Base-by-base conservation (phyloP, 1,284 basidiomycete genomes). In the Trametes versicolor region DNA sequence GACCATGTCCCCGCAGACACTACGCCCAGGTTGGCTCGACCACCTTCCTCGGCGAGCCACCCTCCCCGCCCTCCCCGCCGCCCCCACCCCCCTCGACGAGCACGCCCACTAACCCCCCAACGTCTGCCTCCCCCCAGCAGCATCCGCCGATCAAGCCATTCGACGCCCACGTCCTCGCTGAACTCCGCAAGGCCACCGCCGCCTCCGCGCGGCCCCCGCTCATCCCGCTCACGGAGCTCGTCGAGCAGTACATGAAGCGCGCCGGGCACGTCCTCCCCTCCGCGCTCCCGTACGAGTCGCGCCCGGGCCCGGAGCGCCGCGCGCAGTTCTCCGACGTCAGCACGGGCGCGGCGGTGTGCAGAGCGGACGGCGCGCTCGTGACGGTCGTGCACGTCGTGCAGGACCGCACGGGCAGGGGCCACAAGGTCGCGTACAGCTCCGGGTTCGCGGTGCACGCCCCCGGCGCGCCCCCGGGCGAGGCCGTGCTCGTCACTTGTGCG, bases 321-420 rank as follows among this genome's bases (percentile, higher is more conserved):
- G 63, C 78, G 60, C 68, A 65, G 49, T 75, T 77, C 60, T 60
- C 70, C 41, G 58, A 58, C 17, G 70, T 51, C 37, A 36, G 36
- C 6, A 5, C 15, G n/a, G 36, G 15, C 47, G 23, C 52, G 34
- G 54, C 36, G 49, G 48, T 51, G 49, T 61, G 58, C 61, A 65
- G 68, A 9, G 76, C 79, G 56, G 78, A 82, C 54, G 81, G 80
- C 34, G 78, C 86, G 0, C 77, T 89, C 13, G 71, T 74, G 23
- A 76, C 90, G 51, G 77, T 93, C n/a, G 89, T 87, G 5, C 90
- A 92, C 68, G 85, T 86, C 49, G 76, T 80, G 21, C 76, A 78
- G 51, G 77, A 80, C n/a, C 71, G 77, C 6, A 76, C 76, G n/a
- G 72, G 76, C 27, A 59, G 47, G 8, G 48, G n/a, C 7, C 80